phyloP scores from a whole-genome alignment of 495 filamentous ascomycete species.

The Glarea lozoyensis region DNA sequence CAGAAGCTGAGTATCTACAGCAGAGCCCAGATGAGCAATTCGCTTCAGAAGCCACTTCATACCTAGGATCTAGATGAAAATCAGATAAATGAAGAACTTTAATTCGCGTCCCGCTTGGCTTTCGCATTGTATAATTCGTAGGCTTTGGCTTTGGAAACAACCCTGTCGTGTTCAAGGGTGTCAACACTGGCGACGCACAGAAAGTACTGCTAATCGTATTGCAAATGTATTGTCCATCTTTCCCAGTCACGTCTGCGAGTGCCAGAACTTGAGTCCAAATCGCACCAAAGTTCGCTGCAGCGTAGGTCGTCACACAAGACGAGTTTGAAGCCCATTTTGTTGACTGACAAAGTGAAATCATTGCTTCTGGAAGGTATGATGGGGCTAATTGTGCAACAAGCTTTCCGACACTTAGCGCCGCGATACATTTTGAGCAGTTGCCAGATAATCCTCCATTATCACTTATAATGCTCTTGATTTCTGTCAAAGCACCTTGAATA shows the following conservation, averaged over 20 bases:
- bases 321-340: constrained; percentile 33
- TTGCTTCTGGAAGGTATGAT: constrained; percentile 34
- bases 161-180: constrained; percentile 31
- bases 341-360: constrained; percentile 40
- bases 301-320: constrained; percentile 37
- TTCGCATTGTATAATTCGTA: constrained; percentile 28
- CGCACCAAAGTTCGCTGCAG: constrained; percentile 37
- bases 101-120: constrained; percentile 40
- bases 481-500: constrained; percentile 27
- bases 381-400: constrained; percentile 40
- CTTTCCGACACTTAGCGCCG: constrained; percentile 40
- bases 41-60: constrained; percentile 43
- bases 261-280: constrained; percentile 50
- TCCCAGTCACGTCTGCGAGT: constrained; percentile 42
- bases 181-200: constrained; percentile 36
- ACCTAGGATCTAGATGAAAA: constrained; percentile 51
- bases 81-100: constrained; percentile 55
- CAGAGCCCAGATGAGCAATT: constrained; percentile 46
- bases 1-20: constrained; percentile 36
- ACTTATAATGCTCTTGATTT: constrained; percentile 38
- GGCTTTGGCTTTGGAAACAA: constrained; percentile 52
- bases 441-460: constrained; percentile 23
- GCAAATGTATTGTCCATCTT: constrained; percentile 52
- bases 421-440: constrained; percentile 46
- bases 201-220: constrained; percentile 35